A percentile compares a stretch with the other conserved stretches of the same genome.
These are phyloP conservation scores for Zygotorulaspora mrakii DNA, from an alignment of 1,139 yeast species.

Conservation along the genomic window DNA sequence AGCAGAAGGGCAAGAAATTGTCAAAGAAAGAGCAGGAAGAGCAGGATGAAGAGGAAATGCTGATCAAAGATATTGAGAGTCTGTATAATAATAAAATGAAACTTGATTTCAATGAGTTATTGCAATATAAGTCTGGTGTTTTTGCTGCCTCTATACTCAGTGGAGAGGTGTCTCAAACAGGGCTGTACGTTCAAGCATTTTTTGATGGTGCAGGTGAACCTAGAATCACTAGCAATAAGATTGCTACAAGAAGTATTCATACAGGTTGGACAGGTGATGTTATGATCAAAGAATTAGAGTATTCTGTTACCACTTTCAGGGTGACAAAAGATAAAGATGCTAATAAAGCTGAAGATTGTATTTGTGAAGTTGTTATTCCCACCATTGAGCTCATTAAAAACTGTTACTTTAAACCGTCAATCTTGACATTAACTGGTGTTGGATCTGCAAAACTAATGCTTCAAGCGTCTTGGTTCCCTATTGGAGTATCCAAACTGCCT, in stretches of 20 bases:
- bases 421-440: slow-evolving; percentile 50
- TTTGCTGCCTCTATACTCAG: slow-evolving; percentile 62
- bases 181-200: slow-evolving; percentile 63
- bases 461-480: slow-evolving; percentile 78
- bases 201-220: slow-evolving; percentile 71
- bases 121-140: slow-evolving; percentile 69
- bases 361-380: slow-evolving; percentile 64
- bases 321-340: slow-evolving; percentile 51
- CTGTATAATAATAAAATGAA: slow-evolving; percentile 48
- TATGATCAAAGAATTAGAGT: slow-evolving; percentile 68
- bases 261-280: slow-evolving; percentile 68
- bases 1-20: slow-evolving; percentile 30
- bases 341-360: slow-evolving; percentile 53
- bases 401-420: slow-evolving; percentile 58
- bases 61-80: slow-evolving; percentile 40
- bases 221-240: slow-evolving; percentile 52
- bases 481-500: slow-evolving; percentile 57
- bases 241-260: slow-evolving; percentile 42
- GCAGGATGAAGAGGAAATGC: slow-evolving; percentile 34
- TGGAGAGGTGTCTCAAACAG: slow-evolving; percentile 51
- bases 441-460: slow-evolving; percentile 50
- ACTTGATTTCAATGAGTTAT: slow-evolving; percentile 59
- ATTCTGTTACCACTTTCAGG: slow-evolving; percentile 64
- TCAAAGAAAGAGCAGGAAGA: slow-evolving; percentile 29
- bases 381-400: slow-evolving; percentile 64